A percentile compares a stretch with the other conserved stretches of the same genome.
Conservation (phyloP, 2,329 filamentous ascomycete species). For the Dothideomycetes sp. region DNA sequence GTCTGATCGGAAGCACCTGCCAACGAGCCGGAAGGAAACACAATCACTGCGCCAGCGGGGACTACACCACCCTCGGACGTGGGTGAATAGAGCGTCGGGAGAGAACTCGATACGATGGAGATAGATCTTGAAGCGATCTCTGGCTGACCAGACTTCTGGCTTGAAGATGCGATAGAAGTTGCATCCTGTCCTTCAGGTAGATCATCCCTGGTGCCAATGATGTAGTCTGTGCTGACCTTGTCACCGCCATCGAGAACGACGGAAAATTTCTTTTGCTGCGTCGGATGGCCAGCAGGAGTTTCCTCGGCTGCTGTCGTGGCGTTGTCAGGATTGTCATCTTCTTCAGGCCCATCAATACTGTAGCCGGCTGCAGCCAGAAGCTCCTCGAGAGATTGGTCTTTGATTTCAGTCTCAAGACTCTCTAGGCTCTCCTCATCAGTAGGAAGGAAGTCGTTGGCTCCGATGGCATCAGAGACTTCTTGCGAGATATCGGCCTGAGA, state of each 20-base stretch:
- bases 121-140: constrained; percentile 29
- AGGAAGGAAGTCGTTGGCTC: constrained; percentile 3
- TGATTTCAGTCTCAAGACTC: constrained; percentile 5
- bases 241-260: constrained; percentile 19
- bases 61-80: constrained; percentile 63
- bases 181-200: constrained; percentile 10
- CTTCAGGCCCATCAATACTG: constrained; percentile 6
- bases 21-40: constrained; percentile 48
- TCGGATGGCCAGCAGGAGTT: neutral
- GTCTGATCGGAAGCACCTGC: constrained; percentile 12
- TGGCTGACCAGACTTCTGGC: too few relatives aligned
- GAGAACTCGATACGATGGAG: constrained; percentile 55
- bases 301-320: neutral
- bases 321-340: neutral
- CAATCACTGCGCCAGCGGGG: constrained; percentile 62
- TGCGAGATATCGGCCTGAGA: constrained; percentile 3
- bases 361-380: constrained; percentile 9
- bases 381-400: constrained; percentile 7
- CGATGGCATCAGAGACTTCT: constrained; percentile 5
- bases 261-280: neutral
- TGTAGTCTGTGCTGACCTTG: constrained; percentile 17
- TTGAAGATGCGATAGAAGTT: neutral
- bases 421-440: constrained; percentile 5
- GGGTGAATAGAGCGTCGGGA: constrained; percentile 57
- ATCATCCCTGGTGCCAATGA: constrained; percentile 18